A percentile compares a stretch with the other conserved stretches of the same genome.
Evolutionary conservation across 2,329 filamentous ascomycete genomes (phyloP).

Genomic region (Chrysoporthe puriensis): DNA sequence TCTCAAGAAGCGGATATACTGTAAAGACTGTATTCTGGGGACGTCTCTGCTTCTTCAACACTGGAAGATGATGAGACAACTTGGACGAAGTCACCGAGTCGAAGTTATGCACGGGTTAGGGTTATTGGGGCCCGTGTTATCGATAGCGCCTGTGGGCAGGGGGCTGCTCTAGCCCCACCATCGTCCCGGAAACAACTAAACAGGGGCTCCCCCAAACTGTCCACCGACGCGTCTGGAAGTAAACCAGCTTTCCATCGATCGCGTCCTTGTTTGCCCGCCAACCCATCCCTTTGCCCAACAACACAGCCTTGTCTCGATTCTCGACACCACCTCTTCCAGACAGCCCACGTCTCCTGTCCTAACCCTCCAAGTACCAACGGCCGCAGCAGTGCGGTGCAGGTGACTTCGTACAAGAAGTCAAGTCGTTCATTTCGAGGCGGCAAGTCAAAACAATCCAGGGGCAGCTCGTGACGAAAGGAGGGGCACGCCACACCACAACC

Average conservation of each 20-base stretch:
- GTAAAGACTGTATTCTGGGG: background rate
- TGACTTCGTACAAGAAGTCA: background rate
- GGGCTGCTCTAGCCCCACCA: background rate
- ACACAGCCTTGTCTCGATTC: background rate
- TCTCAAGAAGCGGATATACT: background rate
- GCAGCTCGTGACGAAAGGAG: background rate
- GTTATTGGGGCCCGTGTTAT: background rate
- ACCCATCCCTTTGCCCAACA: background rate
- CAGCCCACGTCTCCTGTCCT: background rate
- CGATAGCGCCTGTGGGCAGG: background rate
- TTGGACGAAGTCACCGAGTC: background rate
- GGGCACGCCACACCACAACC: constrained; percentile 5
- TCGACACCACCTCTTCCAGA: background rate
- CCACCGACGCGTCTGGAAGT: constrained; percentile 20
- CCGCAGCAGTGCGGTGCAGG: constrained; percentile 9
- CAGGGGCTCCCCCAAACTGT: constrained; percentile 1
- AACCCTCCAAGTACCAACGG: background rate
- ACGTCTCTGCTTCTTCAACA: background rate
- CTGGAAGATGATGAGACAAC: background rate
- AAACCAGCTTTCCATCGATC: constrained; percentile 10
- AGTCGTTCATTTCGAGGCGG: background rate
- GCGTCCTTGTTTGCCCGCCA: constrained; percentile 9
- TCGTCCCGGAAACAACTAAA: constrained; percentile 16
- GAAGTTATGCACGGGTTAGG: constrained; percentile 2
- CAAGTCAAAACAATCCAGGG: constrained; percentile 4